Conservation (phyloP, 768 basidiomycete genomes). For the Termitomyces sp. region DNA sequence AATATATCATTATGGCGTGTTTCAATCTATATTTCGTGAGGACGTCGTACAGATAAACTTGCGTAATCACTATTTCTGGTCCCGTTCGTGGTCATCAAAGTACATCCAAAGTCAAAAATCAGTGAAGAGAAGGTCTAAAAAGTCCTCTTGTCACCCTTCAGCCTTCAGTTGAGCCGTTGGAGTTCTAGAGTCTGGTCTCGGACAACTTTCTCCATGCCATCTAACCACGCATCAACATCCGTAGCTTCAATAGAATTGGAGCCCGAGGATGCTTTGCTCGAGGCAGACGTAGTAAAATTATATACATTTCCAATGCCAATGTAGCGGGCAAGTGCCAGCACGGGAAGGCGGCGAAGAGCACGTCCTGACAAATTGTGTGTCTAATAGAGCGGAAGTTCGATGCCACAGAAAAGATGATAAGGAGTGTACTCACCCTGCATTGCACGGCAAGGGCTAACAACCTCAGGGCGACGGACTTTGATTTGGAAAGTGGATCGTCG, state of each 20-base stretch:
- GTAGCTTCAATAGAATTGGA: conserved; percentile 17
- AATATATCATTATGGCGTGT: neutral
- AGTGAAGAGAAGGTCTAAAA: neutral
- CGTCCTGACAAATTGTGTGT: conserved; percentile 86
- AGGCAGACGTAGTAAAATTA: neutral
- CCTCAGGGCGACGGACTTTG: conserved; percentile 48
- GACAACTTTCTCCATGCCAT: conserved; percentile 80
- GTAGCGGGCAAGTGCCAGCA: conserved; percentile 84
- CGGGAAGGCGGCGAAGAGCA: conserved; percentile 87
- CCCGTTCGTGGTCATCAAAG: neutral
- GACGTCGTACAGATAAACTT: neutral
- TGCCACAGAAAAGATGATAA: neutral
- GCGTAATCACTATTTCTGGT: neutral
- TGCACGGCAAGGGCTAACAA: conserved; percentile 65
- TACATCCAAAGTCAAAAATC: neutral
- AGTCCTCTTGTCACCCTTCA: conserved; percentile 4
- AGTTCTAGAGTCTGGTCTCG: conserved; percentile 48
- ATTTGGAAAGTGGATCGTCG: conserved; percentile 37
- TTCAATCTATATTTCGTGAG: neutral
- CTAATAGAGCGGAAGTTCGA: conserved; percentile 26
- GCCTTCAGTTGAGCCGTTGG: conserved; percentile 32
- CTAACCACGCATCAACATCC: conserved; percentile 69
- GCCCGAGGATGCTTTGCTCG: neutral
- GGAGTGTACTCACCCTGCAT: conserved; percentile 63
- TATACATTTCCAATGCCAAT: conserved; percentile 49